phyloP scores from a whole-genome alignment of 192 early-diverging fungal genomes.

The Gamsiella multidivaricata region DNA sequence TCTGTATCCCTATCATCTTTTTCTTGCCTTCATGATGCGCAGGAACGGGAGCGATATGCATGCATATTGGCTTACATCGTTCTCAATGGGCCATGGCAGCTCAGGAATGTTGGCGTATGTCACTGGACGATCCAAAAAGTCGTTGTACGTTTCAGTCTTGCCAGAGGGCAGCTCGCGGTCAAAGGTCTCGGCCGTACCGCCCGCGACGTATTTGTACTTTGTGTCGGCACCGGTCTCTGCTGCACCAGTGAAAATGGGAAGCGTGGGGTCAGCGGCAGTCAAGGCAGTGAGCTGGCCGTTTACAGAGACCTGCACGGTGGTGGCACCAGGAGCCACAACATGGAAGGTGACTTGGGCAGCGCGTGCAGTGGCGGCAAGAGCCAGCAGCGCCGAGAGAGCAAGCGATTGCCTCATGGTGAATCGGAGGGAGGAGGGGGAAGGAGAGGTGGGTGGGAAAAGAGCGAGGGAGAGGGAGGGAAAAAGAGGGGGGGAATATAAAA shows the following conservation, averaged over 20 bases:
- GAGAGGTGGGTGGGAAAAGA: too few species aligned
- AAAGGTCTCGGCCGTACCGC: conserved; percentile 52
- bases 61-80: conserved; percentile 24
- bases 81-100: conserved; percentile 48
- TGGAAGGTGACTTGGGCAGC: conserved; percentile 57
- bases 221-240: conserved; percentile 45
- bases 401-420: not conserved
- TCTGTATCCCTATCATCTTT: too few species aligned
- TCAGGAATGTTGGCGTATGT: conserved; percentile 60
- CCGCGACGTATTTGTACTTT: conserved; percentile 58
- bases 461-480: too few species aligned
- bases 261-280: conserved; percentile 45
- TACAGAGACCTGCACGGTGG: conserved; percentile 51
- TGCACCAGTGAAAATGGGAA: conserved; percentile 54
- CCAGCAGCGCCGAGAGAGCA: not conserved
- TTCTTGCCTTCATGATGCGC: too few species aligned
- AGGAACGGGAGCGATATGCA: too few species aligned
- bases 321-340: conserved; percentile 57
- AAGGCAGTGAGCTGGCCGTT: conserved; percentile 40
- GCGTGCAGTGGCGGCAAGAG: conserved; percentile 33
- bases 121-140: conserved; percentile 55
- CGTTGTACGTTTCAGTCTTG: conserved; percentile 44
- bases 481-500: too few species aligned
- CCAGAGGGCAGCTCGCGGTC: conserved; percentile 46
- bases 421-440: too few species aligned